Conservation (phyloP, 108 stramenopile species). For the Cyclotella baltica region DNA sequence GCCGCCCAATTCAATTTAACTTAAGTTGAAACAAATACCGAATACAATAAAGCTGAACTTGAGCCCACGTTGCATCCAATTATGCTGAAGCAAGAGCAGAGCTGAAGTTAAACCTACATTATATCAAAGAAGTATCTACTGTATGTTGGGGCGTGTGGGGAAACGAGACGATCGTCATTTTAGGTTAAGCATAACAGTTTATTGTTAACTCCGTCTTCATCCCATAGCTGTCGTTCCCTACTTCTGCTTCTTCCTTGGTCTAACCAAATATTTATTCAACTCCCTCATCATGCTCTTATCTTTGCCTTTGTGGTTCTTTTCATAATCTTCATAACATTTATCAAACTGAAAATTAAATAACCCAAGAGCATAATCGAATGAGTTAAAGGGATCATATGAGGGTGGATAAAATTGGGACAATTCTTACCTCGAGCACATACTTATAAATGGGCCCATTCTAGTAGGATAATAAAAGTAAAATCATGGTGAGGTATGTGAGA, state of each 20-base stretch:
- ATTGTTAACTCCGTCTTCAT: background rate
- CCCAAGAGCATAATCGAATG: background rate
- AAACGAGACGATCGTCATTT: no score
- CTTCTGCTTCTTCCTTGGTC: conserved; percentile 39
- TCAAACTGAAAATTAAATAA: conserved; percentile 28
- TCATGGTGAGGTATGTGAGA: conserved; percentile 2
- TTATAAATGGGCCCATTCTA: conserved; percentile 77
- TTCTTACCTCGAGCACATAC: conserved; percentile 78
- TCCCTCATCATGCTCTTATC: conserved; percentile 34
- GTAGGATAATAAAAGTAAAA: background rate
- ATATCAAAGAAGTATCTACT: no score
- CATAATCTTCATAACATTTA: conserved; percentile 43
- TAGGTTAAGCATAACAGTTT: background rate
- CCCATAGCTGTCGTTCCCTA: no score
- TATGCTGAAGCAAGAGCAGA: no score
- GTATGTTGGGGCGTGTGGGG: no score
- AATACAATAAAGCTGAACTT: no score
- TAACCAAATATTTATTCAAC: conserved; percentile 52
- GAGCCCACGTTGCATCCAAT: no score
- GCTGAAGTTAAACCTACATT: no score
- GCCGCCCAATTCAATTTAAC: no score
- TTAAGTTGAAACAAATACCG: no score
- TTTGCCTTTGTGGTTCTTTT: conserved; percentile 40
- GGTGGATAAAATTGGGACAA: background rate
- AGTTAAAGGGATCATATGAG: background rate